Conservation (phyloP, 495 filamentous ascomycete species). For the Aspergillus conjunctus region DNA sequence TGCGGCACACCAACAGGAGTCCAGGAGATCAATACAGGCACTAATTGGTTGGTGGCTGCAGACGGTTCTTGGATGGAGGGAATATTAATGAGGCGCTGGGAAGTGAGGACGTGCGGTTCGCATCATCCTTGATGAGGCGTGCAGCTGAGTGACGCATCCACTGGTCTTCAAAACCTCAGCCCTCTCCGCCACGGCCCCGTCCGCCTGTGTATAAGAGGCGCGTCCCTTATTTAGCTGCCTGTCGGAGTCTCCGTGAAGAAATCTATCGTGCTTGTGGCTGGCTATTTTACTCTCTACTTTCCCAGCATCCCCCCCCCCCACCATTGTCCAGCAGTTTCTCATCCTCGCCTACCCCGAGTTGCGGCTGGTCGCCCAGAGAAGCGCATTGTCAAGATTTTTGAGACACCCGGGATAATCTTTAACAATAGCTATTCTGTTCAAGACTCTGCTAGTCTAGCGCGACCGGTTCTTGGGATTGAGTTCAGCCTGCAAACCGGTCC, state of each 20-base stretch:
- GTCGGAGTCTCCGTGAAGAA: slow-evolving; percentile 2
- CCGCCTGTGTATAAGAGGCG: background rate
- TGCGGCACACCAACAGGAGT: background rate
- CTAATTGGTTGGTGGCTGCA: too few relatives aligned
- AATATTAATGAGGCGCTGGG: background rate
- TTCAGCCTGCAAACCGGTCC: background rate
- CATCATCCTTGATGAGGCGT: background rate
- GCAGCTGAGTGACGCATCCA: slow-evolving; percentile 1
- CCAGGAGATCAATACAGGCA: too few relatives aligned
- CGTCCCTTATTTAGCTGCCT: background rate
- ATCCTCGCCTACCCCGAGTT: too few relatives aligned
- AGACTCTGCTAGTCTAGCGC: background rate
- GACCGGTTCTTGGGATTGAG: background rate
- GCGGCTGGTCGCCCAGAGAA: background rate
- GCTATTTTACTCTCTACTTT: background rate
- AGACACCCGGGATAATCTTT: background rate
- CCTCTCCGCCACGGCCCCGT: background rate
- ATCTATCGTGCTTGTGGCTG: background rate
- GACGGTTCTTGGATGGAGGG: background rate
- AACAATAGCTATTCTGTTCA: background rate
- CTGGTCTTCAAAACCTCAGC: background rate
- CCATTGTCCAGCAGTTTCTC: background rate
- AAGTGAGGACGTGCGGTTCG: background rate
- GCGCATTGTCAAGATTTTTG: background rate
- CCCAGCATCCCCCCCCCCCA: background rate